These are phyloP conservation scores for Dendrobium huoshanense DNA, from an alignment of 106 monocot species.

Conservation along the genomic window DNA sequence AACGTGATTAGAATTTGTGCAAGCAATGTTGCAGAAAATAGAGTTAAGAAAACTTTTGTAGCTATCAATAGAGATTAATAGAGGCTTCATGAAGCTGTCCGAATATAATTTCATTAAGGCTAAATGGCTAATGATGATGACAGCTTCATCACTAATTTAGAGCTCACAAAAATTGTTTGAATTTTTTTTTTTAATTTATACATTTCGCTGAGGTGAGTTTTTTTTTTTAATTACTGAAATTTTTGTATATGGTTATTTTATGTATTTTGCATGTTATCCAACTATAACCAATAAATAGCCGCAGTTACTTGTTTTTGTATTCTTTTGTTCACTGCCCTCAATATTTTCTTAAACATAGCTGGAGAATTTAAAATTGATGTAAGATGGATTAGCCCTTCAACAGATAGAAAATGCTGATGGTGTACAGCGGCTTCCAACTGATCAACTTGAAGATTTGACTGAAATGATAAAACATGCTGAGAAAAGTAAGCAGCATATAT, in stretches of 20 bases:
- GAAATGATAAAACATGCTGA: constrained; percentile 66
- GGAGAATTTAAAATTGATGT: not conserved
- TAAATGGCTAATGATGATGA: not conserved
- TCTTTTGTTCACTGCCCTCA: not conserved
- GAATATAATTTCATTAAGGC: not conserved
- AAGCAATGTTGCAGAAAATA: not conserved
- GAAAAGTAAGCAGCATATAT: constrained; percentile 43
- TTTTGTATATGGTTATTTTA: constrained; percentile 5
- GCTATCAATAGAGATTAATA: not conserved
- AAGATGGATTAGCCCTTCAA: not conserved
- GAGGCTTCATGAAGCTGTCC: not conserved
- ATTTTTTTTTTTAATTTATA: not conserved
- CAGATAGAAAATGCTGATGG: constrained; percentile 34
- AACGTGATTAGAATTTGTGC: not conserved
- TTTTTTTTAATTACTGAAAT: not conserved
- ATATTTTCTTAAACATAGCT: constrained; percentile 9
- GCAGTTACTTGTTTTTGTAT: not conserved
- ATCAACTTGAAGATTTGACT: constrained; percentile 53
- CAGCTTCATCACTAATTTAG: not conserved
- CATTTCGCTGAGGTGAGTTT: not conserved
- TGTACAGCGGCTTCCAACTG: constrained; percentile 18
- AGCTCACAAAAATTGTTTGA: not conserved
- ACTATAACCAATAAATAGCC: too few relatives aligned
- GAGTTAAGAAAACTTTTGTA: not conserved
- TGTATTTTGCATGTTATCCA: not conserved